phyloP scores from a whole-genome alignment of 257 asterid species.

The Solanum medicagineum region DNA sequence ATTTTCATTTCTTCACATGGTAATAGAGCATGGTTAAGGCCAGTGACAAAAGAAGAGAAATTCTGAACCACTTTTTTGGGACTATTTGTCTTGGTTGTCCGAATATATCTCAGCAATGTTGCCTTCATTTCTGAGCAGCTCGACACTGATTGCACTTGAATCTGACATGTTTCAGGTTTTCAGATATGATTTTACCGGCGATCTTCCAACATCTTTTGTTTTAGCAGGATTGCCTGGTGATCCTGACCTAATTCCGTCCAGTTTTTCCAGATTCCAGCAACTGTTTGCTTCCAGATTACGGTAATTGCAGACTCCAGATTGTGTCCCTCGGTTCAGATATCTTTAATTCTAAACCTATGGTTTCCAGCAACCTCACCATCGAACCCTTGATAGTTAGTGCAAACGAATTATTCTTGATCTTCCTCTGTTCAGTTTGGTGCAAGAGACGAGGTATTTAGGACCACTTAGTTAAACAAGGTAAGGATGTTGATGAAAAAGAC shows the following conservation, averaged over 20 bases:
- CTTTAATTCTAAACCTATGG: background rate
- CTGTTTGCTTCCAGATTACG: background rate
- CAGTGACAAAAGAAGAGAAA: no score
- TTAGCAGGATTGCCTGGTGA: no score
- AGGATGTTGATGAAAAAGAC: background rate
- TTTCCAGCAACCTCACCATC: background rate
- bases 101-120: no score
- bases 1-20: no score
- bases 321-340: background rate
- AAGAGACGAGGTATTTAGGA: background rate
- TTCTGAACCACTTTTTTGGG: no score
- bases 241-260: background rate
- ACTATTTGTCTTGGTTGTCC: no score
- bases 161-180: no score
- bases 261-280: background rate
- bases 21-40: no score
- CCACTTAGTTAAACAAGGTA: background rate
- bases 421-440: background rate
- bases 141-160: no score
- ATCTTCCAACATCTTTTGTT: no score
- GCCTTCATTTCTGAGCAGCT: no score
- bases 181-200: no score
- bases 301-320: background rate
- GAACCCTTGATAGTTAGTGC: background rate
- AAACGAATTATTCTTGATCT: background rate